phyloP scores from a whole-genome alignment of 73 alveolate genomes.

The Uronychia binucleata region DNA sequence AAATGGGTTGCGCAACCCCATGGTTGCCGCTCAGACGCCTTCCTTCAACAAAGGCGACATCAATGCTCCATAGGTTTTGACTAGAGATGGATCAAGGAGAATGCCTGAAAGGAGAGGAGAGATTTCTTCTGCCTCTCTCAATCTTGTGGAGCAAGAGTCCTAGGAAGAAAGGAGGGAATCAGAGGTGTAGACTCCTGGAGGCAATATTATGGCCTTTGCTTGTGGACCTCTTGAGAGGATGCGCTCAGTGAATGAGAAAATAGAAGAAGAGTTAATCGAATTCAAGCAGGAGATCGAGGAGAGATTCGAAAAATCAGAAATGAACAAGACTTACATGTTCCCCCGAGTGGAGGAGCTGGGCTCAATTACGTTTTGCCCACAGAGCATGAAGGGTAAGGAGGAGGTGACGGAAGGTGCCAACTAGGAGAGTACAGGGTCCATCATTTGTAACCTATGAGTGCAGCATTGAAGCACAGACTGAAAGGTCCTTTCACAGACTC shows the following conservation, averaged over 20 bases:
- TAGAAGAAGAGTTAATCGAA: neutral
- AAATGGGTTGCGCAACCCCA: neutral
- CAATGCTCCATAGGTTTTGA: neutral
- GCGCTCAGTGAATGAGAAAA: neutral
- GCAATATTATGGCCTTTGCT: neutral
- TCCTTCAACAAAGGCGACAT: neutral
- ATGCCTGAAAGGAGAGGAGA: neutral
- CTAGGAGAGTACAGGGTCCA: neutral
- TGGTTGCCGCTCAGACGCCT: neutral
- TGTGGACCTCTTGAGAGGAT: neutral
- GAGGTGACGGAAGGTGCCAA: neutral
- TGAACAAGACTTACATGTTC: neutral
- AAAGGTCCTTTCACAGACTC: neutral
- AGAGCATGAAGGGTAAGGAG: neutral
- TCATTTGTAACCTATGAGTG: neutral
- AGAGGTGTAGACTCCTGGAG: neutral
- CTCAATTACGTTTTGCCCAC: neutral
- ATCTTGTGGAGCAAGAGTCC: neutral
- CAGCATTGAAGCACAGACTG: neutral
- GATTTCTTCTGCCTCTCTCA: neutral
- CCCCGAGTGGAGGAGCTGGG: neutral
- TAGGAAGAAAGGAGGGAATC: neutral
- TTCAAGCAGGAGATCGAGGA: neutral
- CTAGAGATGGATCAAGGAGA: neutral
- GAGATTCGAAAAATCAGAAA: neutral